phyloP scores from a whole-genome alignment of 345 rosid genomes.

The Gossypium longicalyx region DNA sequence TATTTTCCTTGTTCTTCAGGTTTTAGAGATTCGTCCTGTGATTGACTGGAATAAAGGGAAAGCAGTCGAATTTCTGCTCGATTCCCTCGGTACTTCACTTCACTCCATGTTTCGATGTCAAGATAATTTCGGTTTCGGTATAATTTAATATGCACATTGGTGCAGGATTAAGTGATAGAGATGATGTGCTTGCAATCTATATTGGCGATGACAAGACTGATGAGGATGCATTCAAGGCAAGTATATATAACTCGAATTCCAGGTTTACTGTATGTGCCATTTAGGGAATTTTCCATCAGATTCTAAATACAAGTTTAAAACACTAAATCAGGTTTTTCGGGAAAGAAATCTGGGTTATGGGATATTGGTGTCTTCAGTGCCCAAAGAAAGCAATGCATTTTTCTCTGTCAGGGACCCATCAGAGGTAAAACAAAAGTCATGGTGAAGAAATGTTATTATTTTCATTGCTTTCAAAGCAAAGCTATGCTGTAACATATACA shows the following conservation, averaged over 20 bases:
- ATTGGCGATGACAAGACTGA: slow-evolving; percentile 88
- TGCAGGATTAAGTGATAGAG: slow-evolving; percentile 56
- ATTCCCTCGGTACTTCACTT: slow-evolving; percentile 61
- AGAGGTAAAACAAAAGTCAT: slow-evolving; percentile 43
- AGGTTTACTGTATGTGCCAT: not conserved
- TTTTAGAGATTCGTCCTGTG: slow-evolving; percentile 93
- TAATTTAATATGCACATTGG: not conserved
- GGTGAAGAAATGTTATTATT: not conserved
- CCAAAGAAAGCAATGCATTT: slow-evolving; percentile 71
- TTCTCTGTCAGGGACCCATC: slow-evolving; percentile 77
- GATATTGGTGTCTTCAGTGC: slow-evolving; percentile 71
- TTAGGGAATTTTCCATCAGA: not conserved
- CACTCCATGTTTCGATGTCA: not conserved
- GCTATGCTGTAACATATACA: not conserved
- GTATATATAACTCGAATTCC: not conserved
- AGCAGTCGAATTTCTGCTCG: slow-evolving; percentile 89
- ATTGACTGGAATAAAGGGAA: slow-evolving; percentile 96
- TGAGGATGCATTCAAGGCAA: slow-evolving; percentile 93
- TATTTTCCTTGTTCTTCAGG: slow-evolving; percentile 39
- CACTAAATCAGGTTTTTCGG: slow-evolving; percentile 44
- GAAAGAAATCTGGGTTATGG: slow-evolving; percentile 66
- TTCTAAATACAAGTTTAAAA: not conserved
- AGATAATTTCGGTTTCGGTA: not conserved
- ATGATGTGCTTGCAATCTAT: slow-evolving; percentile 75
- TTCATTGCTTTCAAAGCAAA: not conserved